phyloP scores from a whole-genome alignment of 202 grass and related monocot species.

The Cymbopogon flexuosus region DNA sequence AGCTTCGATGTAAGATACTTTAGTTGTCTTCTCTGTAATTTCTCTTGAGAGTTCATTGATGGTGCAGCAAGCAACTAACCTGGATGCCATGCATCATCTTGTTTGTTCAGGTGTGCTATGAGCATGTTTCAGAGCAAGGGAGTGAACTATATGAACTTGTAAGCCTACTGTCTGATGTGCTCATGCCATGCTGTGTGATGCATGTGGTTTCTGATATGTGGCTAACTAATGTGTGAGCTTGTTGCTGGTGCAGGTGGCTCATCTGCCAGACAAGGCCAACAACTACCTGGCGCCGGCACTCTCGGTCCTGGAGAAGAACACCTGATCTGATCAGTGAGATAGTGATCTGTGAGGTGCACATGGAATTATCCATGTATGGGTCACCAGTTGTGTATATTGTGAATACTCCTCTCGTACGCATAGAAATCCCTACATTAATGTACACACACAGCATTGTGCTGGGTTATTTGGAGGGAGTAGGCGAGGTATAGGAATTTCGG shows the following conservation, averaged over 20 bases:
- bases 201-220: neutral
- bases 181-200: neutral
- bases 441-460: neutral
- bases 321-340: conserved; percentile 28
- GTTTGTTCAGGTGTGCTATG: conserved; percentile 54
- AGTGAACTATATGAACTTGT: conserved; percentile 70
- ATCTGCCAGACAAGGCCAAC: conserved; percentile 83
- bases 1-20: conserved; percentile 66
- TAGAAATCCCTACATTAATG: no score
- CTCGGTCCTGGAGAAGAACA: conserved; percentile 69
- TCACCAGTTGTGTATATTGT: neutral
- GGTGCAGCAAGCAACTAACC: neutral
- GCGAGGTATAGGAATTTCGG: no score
- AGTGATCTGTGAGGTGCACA: neutral
- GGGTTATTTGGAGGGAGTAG: no score
- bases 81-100: neutral
- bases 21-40: neutral
- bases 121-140: conserved; percentile 57
- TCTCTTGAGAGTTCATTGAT: neutral
- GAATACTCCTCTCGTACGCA: neutral
- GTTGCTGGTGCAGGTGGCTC: conserved; percentile 45
- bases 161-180: neutral
- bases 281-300: conserved; percentile 70
- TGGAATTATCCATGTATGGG: neutral
- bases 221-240: neutral